Percentiles rank a stretch among this genome's conserved stretches.
phyloP scores from a whole-genome alignment of 331 rosid species.

The Malus hybrid region DNA sequence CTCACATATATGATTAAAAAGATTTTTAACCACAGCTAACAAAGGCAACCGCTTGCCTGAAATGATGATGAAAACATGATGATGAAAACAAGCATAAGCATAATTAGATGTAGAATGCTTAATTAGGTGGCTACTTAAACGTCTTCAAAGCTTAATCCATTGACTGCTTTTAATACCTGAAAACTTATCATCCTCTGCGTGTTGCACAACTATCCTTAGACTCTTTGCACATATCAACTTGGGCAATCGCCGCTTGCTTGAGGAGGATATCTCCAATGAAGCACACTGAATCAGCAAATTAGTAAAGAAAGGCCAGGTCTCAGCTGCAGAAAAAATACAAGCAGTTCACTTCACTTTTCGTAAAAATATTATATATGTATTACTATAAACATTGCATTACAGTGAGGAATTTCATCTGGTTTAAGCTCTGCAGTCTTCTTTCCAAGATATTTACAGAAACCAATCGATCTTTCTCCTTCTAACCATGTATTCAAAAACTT shows the following conservation, averaged over 20 bases:
- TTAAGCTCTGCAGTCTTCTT: constrained; percentile 60
- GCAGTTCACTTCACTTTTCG: neutral
- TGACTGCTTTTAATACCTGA: constrained; percentile 43
- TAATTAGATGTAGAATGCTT: neutral
- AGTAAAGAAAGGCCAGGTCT: constrained; percentile 88
- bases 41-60: constrained; percentile 57
- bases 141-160: neutral
- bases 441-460: constrained; percentile 67
- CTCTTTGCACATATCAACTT: constrained; percentile 74
- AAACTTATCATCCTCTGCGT: constrained; percentile 63
- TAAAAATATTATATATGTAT: neutral
- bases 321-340: constrained; percentile 51
- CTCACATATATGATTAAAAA: constrained; percentile 75
- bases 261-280: constrained; percentile 67
- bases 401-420: constrained; percentile 58
- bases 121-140: neutral
- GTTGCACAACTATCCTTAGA: constrained; percentile 65
- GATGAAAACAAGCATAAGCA: constrained; percentile 5
- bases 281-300: constrained; percentile 58
- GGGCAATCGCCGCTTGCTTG: constrained; percentile 62
- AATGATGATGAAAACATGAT: constrained; percentile 15
- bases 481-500: constrained; percentile 82
- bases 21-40: constrained; percentile 53
- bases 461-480: constrained; percentile 67
- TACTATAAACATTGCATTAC: constrained; percentile 23